These are phyloP conservation scores for Phanerochaete carnosa DNA, from an alignment of 768 basidiomycete genomes.

Conservation along the genomic window DNA sequence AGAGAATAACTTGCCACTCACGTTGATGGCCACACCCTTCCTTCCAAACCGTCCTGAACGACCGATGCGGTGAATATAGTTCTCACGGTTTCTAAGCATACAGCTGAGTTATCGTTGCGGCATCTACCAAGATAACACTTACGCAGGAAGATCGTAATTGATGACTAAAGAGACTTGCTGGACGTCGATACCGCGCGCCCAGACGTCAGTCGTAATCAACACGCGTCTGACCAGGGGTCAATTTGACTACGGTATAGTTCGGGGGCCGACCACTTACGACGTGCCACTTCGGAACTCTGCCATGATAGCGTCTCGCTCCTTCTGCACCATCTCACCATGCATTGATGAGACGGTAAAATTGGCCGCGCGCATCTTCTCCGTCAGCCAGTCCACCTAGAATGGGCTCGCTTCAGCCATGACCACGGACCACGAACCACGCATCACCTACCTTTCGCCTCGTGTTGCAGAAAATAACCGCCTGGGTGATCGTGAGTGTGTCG, in stretches of 20 bases:
- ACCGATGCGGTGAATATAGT: constrained; percentile 99
- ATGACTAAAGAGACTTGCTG: constrained; percentile 97
- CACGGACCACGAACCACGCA: neutral
- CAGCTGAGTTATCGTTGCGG: neutral
- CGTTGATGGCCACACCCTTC: constrained; percentile 99
- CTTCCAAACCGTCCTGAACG: constrained; percentile 98
- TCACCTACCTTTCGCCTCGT: constrained; percentile 84
- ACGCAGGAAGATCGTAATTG: constrained; percentile 95
- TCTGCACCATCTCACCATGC: constrained; percentile 96
- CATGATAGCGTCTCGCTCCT: constrained; percentile 95
- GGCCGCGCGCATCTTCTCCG: constrained; percentile 98
- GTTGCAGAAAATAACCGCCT: constrained; percentile 99
- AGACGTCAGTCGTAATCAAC: constrained; percentile 93
- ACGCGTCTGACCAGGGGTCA: constrained; percentile 59
- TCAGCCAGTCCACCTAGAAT: constrained; percentile 89
- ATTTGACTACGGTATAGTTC: neutral
- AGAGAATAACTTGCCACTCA: constrained; percentile 34
- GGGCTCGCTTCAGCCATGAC: neutral
- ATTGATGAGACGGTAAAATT: constrained; percentile 97
- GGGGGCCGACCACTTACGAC: constrained; percentile 52
- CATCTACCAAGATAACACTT: constrained; percentile 29
- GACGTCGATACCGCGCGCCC: constrained; percentile 98
- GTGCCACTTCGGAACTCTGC: constrained; percentile 92
- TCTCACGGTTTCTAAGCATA: constrained; percentile 80
- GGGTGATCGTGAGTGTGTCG: constrained; percentile 97